These are phyloP conservation scores for Colletotrichum spaethianum DNA, from an alignment of 2,329 filamentous ascomycete genomes.

Conservation along the genomic window DNA sequence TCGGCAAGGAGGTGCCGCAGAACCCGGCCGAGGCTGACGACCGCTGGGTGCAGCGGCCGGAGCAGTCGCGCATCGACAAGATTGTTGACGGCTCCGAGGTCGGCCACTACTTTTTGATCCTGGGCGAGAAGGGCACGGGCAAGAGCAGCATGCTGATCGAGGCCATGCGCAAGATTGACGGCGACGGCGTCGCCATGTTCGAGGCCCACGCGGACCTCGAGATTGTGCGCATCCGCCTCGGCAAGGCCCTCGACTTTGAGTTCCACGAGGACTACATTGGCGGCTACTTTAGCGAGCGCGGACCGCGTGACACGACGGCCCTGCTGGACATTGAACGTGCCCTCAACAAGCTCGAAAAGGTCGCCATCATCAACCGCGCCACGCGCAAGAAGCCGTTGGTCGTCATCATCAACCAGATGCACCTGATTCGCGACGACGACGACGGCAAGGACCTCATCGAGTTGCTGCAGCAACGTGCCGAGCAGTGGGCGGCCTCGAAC, in stretches of 20 bases:
- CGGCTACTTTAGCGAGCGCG: slow-evolving; percentile 93
- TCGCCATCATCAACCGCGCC: slow-evolving; percentile 81
- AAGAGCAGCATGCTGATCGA: slow-evolving; percentile 97
- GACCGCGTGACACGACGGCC: slow-evolving; percentile 91
- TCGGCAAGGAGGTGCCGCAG: slow-evolving; percentile 69
- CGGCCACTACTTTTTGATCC: slow-evolving; percentile 91
- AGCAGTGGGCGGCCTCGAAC: slow-evolving; percentile 95
- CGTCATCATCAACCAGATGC: slow-evolving; percentile 95
- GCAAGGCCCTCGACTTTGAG: slow-evolving; percentile 95
- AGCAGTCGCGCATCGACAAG: slow-evolving; percentile 85
- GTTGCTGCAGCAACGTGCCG: slow-evolving; percentile 93
- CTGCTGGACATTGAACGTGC: slow-evolving; percentile 96
- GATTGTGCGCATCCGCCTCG: slow-evolving; percentile 92
- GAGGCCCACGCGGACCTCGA: slow-evolving; percentile 96
- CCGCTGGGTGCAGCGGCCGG: slow-evolving; percentile 87
- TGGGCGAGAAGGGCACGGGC: slow-evolving; percentile 96
- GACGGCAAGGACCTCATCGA: slow-evolving; percentile 95
- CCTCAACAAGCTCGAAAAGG: slow-evolving; percentile 98
- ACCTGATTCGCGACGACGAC: slow-evolving; percentile 91
- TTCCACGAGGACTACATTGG: slow-evolving; percentile 99
- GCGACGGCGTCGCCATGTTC: slow-evolving; percentile 92
- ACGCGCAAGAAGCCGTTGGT: slow-evolving; percentile 79
- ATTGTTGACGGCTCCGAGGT: slow-evolving; percentile 81
- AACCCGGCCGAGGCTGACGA: slow-evolving; percentile 61
- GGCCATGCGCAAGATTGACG: slow-evolving; percentile 93